Percentiles rank a stretch among this genome's conserved stretches.
Evolutionary conservation across 257 asterid genomes (phyloP).

Genomic region (Parsonsia alboflavescens): DNA sequence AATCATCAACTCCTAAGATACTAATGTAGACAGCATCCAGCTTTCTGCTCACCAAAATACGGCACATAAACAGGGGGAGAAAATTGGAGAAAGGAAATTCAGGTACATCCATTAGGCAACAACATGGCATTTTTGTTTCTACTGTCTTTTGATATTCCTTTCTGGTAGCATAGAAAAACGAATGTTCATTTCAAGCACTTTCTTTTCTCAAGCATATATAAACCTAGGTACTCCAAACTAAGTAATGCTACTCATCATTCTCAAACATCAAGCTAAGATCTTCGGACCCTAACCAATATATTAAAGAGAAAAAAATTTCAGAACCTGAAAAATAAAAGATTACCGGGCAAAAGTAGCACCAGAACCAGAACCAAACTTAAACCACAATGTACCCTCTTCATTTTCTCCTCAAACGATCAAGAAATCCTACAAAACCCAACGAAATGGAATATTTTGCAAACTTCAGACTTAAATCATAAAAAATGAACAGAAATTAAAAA

Average conservation of each 20-base stretch:
- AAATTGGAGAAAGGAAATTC: background rate
- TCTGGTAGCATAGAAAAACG: background rate
- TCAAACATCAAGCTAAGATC: no score
- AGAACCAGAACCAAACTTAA: background rate
- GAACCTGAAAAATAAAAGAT: background rate
- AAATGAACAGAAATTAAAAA: background rate
- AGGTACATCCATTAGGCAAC: background rate
- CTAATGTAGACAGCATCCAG: background rate
- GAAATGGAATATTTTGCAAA: background rate
- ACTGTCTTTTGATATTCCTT: background rate
- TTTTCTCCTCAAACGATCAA: background rate
- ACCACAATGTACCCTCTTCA: conserved; percentile 2
- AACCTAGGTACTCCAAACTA: background rate
- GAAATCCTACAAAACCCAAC: background rate
- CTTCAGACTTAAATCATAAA: background rate
- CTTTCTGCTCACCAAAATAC: background rate
- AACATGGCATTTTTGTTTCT: background rate
- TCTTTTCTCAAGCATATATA: background rate
- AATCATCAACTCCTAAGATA: background rate
- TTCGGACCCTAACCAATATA: background rate
- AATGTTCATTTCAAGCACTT: background rate
- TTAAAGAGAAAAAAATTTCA: background rate
- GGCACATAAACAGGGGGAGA: background rate
- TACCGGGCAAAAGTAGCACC: conserved; percentile 1
- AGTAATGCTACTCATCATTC: background rate